A percentile compares a stretch with the other conserved stretches of the same genome.
Evolutionary conservation across 2,329 filamentous ascomycete species (phyloP).

Genomic region (Trichoderma gracile): DNA sequence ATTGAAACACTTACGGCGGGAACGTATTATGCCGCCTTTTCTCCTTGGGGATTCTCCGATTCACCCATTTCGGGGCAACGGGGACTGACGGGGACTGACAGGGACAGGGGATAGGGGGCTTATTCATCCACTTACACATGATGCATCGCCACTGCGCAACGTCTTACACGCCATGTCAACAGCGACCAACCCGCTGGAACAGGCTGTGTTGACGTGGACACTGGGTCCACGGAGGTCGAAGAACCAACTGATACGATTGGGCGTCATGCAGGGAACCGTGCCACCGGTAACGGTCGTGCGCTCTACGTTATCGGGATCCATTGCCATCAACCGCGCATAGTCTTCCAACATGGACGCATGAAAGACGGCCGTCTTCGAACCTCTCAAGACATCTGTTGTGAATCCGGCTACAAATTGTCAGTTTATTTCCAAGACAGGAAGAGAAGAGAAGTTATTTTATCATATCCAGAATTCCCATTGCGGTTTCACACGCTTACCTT

Average conservation of each 20-base stretch:
- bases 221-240: slow-evolving; percentile 50
- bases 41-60: neutral
- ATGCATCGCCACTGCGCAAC: slow-evolving; percentile 45
- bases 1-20: slow-evolving; percentile 3
- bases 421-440: no score
- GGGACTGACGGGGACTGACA: neutral
- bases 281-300: slow-evolving; percentile 43
- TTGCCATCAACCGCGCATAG: slow-evolving; percentile 38
- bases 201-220: slow-evolving; percentile 53
- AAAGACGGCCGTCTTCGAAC: slow-evolving; percentile 40
- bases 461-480: no score
- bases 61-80: neutral
- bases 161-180: slow-evolving; percentile 38
- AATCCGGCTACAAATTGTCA: slow-evolving; percentile 36
- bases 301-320: slow-evolving; percentile 37
- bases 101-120: neutral
- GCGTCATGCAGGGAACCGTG: slow-evolving; percentile 43
- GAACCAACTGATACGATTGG: slow-evolving; percentile 50
- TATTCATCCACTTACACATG: slow-evolving; percentile 6
- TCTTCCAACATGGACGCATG: slow-evolving; percentile 43
- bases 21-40: no score
- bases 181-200: slow-evolving; percentile 49
- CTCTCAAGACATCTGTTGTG: slow-evolving; percentile 33
- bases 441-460: neutral
- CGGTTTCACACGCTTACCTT: neutral